phyloP scores from a whole-genome alignment of 768 basidiomycete genomes.

The Amanita phalloides region DNA sequence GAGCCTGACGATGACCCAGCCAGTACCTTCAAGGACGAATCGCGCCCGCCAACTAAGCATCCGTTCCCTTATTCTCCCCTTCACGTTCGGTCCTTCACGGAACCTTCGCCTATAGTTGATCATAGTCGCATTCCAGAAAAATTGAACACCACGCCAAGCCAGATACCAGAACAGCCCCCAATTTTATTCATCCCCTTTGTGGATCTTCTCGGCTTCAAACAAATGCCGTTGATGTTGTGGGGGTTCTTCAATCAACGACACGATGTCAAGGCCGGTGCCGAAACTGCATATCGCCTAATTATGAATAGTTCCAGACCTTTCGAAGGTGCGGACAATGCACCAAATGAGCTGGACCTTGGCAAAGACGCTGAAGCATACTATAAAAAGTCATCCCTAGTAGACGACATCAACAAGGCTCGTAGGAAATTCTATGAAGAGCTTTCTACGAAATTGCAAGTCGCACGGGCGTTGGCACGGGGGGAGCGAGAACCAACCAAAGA shows the following conservation, averaged over 20 bases:
- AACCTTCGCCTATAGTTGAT: conserved; percentile 9
- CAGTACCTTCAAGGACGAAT: conserved; percentile 10
- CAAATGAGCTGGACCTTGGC: conserved; percentile 70
- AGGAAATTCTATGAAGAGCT: conserved; percentile 70
- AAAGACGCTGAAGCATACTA: conserved; percentile 55
- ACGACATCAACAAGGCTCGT: conserved; percentile 58
- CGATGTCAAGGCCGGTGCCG: conserved; percentile 70
- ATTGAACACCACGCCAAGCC: conserved; percentile 37
- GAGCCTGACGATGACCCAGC: conserved; percentile 35
- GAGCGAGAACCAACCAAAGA: conserved; percentile 80
- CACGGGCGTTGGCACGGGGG: conserved; percentile 66
- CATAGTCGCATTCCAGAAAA: conserved; percentile 11
- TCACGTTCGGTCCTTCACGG: conserved; percentile 20
- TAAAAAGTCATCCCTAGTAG: conserved; percentile 47
- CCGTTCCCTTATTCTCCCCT: conserved; percentile 14
- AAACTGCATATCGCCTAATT: conserved; percentile 72
- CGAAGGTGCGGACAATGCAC: conserved; percentile 16
- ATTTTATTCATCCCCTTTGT: conserved; percentile 67
- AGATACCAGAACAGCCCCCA: conserved; percentile 68
- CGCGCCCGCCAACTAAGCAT: conserved; percentile 10
- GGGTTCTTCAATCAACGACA: conserved; percentile 86
- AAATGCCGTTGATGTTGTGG: conserved; percentile 84
- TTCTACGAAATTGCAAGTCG: conserved; percentile 51
- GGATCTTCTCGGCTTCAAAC: conserved; percentile 70
- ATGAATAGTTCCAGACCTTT: conserved; percentile 53